Percentiles rank a stretch among this genome's conserved stretches.
These are phyloP conservation scores for Fraxinus greggii DNA, from an alignment of 305 asterid species.

Conservation along the genomic window DNA sequence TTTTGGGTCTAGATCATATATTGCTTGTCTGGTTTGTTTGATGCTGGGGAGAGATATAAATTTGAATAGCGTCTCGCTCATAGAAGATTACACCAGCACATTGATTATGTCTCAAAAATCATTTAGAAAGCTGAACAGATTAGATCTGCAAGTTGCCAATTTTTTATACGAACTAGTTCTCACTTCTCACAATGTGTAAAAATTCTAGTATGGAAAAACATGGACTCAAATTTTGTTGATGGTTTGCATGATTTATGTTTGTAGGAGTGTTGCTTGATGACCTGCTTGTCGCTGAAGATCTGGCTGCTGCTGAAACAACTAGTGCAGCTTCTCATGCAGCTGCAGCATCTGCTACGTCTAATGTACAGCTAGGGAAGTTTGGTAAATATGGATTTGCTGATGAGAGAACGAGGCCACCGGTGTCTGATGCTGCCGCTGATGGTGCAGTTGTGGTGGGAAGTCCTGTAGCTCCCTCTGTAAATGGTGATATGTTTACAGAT, in stretches of 20 bases:
- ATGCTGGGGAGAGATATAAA: not conserved
- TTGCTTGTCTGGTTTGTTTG: not conserved
- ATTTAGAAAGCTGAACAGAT: conserved; percentile 1
- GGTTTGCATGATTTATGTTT: conserved; percentile 22
- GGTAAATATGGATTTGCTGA: conserved; percentile 71
- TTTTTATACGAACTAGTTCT: not conserved
- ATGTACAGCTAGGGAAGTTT: conserved; percentile 60
- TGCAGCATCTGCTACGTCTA: conserved; percentile 76
- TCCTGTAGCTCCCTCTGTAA: conserved; percentile 91
- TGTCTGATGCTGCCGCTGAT: conserved; percentile 54
- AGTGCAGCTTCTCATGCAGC: conserved; percentile 95
- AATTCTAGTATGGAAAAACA: not conserved
- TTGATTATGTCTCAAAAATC: not conserved
- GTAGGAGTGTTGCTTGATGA: conserved; percentile 89
- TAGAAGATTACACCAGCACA: not conserved
- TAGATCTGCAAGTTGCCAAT: not conserved
- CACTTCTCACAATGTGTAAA: conserved; percentile 8
- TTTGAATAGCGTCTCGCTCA: not conserved
- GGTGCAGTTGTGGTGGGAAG: conserved; percentile 89
- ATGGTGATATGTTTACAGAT: conserved; percentile 91
- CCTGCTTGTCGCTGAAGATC: conserved; percentile 92
- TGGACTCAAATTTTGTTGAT: conserved; percentile 9
- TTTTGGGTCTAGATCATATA: not conserved
- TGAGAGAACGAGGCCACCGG: conserved; percentile 57
- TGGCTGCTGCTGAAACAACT: conserved; percentile 96